A percentile compares a stretch with the other conserved stretches of the same genome.
Evolutionary conservation across 2,329 filamentous ascomycete genomes (phyloP).

Genomic region (Pseudogymnoascus sp.): DNA sequence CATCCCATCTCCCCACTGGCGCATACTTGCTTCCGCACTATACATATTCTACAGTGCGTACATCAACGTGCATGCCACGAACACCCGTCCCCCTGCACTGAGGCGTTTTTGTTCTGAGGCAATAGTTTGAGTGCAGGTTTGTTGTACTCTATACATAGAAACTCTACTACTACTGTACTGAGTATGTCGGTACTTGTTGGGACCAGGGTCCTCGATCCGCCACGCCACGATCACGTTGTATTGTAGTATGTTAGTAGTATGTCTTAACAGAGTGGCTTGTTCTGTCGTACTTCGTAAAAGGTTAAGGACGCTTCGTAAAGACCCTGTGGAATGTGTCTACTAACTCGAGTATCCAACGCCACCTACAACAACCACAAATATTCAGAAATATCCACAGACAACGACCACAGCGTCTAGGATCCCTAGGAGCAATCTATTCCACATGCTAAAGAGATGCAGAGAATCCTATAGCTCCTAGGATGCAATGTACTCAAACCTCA

Average conservation of each 20-base stretch:
- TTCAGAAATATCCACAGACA: neutral
- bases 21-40: neutral
- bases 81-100: neutral
- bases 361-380: neutral
- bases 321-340: neutral
- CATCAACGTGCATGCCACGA: neutral
- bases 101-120: neutral
- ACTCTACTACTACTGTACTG: neutral
- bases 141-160: constrained; percentile 2
- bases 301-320: neutral
- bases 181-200: neutral
- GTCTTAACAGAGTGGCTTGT: neutral
- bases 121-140: neutral
- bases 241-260: neutral
- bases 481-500: neutral
- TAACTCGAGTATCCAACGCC: neutral
- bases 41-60: neutral
- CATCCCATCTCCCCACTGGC: neutral
- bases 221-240: neutral
- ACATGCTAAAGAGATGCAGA: neutral
- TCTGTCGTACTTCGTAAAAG: neutral
- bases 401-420: neutral
- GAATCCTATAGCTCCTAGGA: neutral
- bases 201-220: neutral
- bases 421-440: neutral